Evolutionary conservation across 2,329 filamentous ascomycete genomes (phyloP).

Genomic region (Aspergillus nomiae): DNA sequence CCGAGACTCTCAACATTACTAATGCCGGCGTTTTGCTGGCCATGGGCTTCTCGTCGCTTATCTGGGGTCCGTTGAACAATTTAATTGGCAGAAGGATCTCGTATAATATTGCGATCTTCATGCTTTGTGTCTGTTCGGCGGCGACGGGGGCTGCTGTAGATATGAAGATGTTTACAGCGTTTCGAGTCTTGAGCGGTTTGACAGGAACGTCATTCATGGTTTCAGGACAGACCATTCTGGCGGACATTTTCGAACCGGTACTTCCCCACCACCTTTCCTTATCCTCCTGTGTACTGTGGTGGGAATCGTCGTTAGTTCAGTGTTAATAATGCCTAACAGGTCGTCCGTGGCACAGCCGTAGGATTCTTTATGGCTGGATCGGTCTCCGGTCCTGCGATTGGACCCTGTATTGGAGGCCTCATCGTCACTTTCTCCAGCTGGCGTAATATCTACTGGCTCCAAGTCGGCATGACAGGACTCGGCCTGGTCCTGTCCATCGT

Average conservation of each 20-base stretch:
- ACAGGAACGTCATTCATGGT: constrained; percentile 45
- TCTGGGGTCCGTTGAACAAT: constrained; percentile 37
- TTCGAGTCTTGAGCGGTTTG: constrained; percentile 38
- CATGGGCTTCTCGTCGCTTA: constrained; percentile 41
- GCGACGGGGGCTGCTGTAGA: constrained; percentile 35
- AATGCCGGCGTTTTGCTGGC: constrained; percentile 41
- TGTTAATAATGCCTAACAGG: constrained; percentile 18
- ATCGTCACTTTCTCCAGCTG: constrained; percentile 75
- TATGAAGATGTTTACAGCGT: constrained; percentile 38
- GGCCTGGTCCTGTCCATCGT: constrained; percentile 63
- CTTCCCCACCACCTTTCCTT: background rate
- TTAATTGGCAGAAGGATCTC: constrained; percentile 33
- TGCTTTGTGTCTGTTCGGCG: constrained; percentile 34
- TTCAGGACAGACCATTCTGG: constrained; percentile 41
- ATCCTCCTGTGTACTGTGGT: too few relatives aligned
- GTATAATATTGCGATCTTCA: constrained; percentile 37
- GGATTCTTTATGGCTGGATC: constrained; percentile 48
- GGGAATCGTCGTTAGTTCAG: background rate
- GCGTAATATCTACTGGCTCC: constrained; percentile 78
- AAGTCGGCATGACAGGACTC: constrained; percentile 66
- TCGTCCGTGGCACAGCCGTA: constrained; percentile 46
- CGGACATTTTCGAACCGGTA: constrained; percentile 44
- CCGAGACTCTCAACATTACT: constrained; percentile 38
- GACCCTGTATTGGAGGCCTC: constrained; percentile 69
- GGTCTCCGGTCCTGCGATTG: constrained; percentile 46